Base-by-base conservation (phyloP, 495 filamentous ascomycete species). In the Hyaloscypha hepaticicola region DNA sequence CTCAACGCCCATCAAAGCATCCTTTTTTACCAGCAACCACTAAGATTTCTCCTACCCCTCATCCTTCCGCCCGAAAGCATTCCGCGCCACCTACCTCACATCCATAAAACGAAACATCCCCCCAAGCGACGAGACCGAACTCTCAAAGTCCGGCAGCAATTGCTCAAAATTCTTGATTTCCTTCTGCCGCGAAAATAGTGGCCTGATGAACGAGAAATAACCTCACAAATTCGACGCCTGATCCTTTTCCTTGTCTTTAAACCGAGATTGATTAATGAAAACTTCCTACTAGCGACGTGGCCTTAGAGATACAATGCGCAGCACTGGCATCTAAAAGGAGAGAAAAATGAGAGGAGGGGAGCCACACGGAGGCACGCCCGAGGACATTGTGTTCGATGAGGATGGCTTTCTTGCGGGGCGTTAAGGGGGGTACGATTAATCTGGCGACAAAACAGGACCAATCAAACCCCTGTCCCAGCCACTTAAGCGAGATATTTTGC, bases 231-330 rank as follows among this genome's bases (percentile, higher is more conserved):
- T 66, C 55, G 27, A 82, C 65, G 11, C 58, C 80, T 12, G 70
- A 71, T 0, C 75, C 66, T 58, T 75, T 74, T 1, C 71, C 75
- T 28, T 72, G 77, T 27, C 45, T 62, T 45, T 73, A 78, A 21
- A 76, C 70, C n/a, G 74, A 77, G 74, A n/a, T 72, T 59, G 25
- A 75, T 57, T 60, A 73, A 79, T 2, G 70, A 69, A 0, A 78
- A 81, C 50, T 77, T 69, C 75, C 79, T 79, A 67, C 79, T 82
- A 45, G 67, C 72, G 16, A 81, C 82, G 68, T 84, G 82, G 3
- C 81, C 82, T 11, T 80, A 73, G 51, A 78, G 66, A 1, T 77
- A 80, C n/a, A 84, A 38, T 16, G 81, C 79, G 61, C 83, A 83
- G 69, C 78, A 79, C 0, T 76, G 72, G 64, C 77, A 73, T 27